Evolutionary conservation across 768 basidiomycete genomes (phyloP).

Genomic region (Psilocybe sp.): DNA sequence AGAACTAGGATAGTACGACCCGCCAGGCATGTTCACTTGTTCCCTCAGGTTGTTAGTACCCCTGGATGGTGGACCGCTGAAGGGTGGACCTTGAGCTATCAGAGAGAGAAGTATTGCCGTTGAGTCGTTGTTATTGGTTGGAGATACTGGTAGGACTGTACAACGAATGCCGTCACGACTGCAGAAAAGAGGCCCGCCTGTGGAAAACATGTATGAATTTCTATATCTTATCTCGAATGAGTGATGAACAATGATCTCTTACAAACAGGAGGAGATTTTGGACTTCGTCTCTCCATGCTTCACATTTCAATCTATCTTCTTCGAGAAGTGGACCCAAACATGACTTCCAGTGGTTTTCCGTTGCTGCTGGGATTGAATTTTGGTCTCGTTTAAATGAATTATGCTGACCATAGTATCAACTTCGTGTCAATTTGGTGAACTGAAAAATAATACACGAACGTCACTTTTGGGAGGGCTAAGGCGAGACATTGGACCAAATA

Average conservation of each 20-base stretch:
- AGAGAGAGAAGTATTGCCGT: not conserved
- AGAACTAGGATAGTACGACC: not conserved
- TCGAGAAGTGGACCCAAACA: conserved; percentile 6
- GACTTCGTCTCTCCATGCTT: conserved; percentile 22
- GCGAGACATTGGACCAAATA: too few species aligned
- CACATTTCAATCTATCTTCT: conserved; percentile 11
- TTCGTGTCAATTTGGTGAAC: too few species aligned
- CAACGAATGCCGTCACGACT: conserved; percentile 20
- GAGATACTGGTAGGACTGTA: conserved; percentile 19
- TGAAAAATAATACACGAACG: too few species aligned
- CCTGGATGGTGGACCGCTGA: not conserved
- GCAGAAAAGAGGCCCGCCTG: conserved; percentile 25
- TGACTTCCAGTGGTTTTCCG: conserved; percentile 10
- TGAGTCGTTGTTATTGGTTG: conserved; percentile 10
- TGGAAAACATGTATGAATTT: not conserved
- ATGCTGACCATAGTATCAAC: too few species aligned
- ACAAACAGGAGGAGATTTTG: conserved; percentile 24
- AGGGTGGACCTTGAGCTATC: not conserved
- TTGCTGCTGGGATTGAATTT: not conserved
- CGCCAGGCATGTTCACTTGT: too few species aligned
- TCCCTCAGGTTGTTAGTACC: too few species aligned
- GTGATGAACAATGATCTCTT: not conserved
- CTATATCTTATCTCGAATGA: not conserved
- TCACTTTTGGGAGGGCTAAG: too few species aligned
- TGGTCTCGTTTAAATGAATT: too few species aligned